Evolutionary conservation across 2,329 filamentous ascomycete genomes (phyloP), one percentile per base, ranked within the genome.

Genomic region (Talaromyces funiculosus): DNA sequence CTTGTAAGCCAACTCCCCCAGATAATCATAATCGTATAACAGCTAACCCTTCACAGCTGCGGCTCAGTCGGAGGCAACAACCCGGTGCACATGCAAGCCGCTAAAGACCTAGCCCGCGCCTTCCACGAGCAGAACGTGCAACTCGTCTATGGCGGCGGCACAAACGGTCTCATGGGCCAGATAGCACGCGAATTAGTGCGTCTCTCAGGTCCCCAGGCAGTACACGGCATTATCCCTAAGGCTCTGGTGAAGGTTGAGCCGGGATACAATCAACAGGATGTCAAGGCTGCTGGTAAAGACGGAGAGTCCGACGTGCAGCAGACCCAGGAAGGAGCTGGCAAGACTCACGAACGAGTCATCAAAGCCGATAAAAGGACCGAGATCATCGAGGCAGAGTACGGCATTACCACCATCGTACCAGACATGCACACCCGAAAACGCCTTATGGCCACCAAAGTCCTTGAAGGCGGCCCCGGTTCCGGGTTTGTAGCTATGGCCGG

Each of bases 401-500:
- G 94, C 9, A 80, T 82, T 45, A 97, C 92, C 12, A 97, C 92
- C 0, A 86, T 97, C 8, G 94, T 97, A 29, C 83, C 86, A 67
- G 92, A 97, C 73, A 99, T 99, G 94, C 94, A 99, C 77, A 92
- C 90, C 43, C 86, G 94, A 65, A 99, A 99, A 81, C 86, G 89
- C 67, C 82, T 94, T 78, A 97, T 99, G 94, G 93, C 92, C 6
- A 81, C 86, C 68, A 89, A 93, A 73, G 92, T 97, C 16, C 83
- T 95, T 24, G 83, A 85, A 20, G 91, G 91, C 26, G 92, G 89
- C 0, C 86, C 87, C 0, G 93, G 93, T 0, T 88, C 86, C 61
- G 93, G 93, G 12, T 99, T 99, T 77, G 86, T 99, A 42, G 92
- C 92, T 29, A 79, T 99, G 62, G 86, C 84, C 59, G 93, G 93